Base-by-base conservation (phyloP, 2,329 filamentous ascomycete genomes). In the Hawksworthiomyces lignivorus region DNA sequence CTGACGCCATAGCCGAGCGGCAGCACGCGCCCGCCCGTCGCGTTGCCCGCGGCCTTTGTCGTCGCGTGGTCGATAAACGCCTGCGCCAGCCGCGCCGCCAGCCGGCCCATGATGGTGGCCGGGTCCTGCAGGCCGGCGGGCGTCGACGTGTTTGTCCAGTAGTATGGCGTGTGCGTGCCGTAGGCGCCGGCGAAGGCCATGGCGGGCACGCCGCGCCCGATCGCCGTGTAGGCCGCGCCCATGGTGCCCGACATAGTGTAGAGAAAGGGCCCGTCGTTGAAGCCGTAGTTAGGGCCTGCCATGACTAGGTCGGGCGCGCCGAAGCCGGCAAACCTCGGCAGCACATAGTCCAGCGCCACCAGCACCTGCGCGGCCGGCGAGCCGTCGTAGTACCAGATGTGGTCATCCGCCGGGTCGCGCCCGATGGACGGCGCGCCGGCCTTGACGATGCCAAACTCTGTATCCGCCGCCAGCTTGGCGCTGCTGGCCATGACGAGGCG, bases 361-460 rank as follows among this genome's bases (percentile, higher is more conserved):
- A 76, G 70, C 2, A 70, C 72, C 50, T 69, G 73, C 0, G 73
- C 68, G 0, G 70, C 71, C 0, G 75, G 72, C 0, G 73, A 79
- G 18, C 74, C 73, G 40, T 77, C 74, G 57, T 77, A 79, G 52
- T 78, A 77, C 71, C 71, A 78, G 48, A 79, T 73, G 46, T 73
- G 64, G 39, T 60, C 60, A 43, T 77, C 70, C 17, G 56, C 53
- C 11, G 71, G 72, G 48, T 77, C 72, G 14, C 58, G 61, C 34
- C 75, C 74, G 19, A 73, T 50, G 1, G 68, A 66, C 4, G 69
- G 68, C 1, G 65, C 59, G 5, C 70, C 70, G 3, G 62, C 58
- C 28, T 66, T 65, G 27, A 74, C 52, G 28, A 72, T 57, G 47
- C 61, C 56, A 56, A 62, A 74, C 43, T 73, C 63, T 0, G 63